Evolutionary conservation across 2,329 filamentous ascomycete species (phyloP).

Genomic region (Capronia americana): DNA sequence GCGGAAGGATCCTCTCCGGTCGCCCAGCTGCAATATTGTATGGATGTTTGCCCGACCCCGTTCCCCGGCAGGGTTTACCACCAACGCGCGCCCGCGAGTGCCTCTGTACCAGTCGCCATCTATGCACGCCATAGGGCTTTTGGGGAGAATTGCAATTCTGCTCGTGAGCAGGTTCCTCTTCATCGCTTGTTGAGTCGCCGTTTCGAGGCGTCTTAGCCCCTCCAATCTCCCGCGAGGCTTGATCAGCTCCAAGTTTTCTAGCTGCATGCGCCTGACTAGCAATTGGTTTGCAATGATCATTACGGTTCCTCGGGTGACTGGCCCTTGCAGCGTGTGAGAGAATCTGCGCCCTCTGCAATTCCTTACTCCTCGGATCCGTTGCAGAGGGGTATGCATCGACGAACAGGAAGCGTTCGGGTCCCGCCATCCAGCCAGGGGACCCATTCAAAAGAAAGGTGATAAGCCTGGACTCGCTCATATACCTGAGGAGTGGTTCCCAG

Average conservation of each 20-base stretch:
- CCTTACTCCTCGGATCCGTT: not conserved
- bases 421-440: not conserved
- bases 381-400: conserved; percentile 2
- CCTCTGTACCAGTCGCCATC: not conserved
- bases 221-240: not conserved
- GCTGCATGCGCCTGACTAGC: not conserved
- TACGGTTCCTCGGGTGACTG: not conserved
- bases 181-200: not conserved
- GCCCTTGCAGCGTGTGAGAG: conserved; percentile 1
- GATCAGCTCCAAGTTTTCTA: not conserved
- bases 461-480: too few species aligned
- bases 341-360: not conserved
- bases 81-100: not conserved
- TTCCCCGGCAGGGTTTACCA: not conserved
- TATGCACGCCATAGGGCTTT: not conserved
- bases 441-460: not conserved
- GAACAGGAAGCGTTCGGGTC: not conserved
- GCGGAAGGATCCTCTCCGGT: not conserved
- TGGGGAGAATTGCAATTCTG: not conserved
- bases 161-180: not conserved
- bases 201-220: not conserved
- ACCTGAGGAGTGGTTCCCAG: too few species aligned
- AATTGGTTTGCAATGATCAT: not conserved
- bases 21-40: not conserved
- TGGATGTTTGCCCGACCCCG: not conserved